These are phyloP conservation scores for Calocera cornea DNA, from an alignment of 768 basidiomycete genomes.

Conservation along the genomic window DNA sequence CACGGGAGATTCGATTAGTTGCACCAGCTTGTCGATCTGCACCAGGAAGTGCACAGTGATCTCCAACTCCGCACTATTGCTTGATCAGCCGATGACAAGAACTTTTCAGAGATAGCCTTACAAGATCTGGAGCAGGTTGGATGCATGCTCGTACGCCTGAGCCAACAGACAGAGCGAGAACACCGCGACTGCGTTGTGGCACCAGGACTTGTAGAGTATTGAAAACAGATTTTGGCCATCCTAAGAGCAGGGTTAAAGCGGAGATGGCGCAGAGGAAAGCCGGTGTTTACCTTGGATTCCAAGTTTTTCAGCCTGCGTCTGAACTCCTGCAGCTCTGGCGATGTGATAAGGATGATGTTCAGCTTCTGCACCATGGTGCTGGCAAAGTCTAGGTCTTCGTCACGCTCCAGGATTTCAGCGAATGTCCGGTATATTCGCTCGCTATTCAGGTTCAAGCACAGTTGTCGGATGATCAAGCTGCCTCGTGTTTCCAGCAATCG, in stretches of 20 bases:
- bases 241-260: constrained; percentile 28
- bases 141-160: constrained; percentile 97
- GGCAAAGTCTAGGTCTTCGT: constrained; percentile 98
- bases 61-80: constrained; percentile 77
- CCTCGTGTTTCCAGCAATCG: constrained; percentile 80
- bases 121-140: constrained; percentile 92
- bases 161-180: constrained; percentile 93
- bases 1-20: constrained; percentile 93
- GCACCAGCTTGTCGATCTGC: constrained; percentile 94
- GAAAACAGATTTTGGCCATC: constrained; percentile 94
- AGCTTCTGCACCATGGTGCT: constrained; percentile 96
- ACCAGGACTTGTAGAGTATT: constrained; percentile 92
- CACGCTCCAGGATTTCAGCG: constrained; percentile 94
- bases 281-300: constrained; percentile 67
- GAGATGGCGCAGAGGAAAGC: neutral
- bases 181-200: constrained; percentile 92
- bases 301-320: constrained; percentile 82
- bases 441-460: constrained; percentile 86
- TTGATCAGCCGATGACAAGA: neutral
- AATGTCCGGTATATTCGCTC: constrained; percentile 92
- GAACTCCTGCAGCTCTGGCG: constrained; percentile 90
- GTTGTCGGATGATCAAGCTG: constrained; percentile 86
- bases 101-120: constrained; percentile 28
- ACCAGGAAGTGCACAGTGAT: constrained; percentile 90
- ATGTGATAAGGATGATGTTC: constrained; percentile 91